phyloP scores from a whole-genome alignment of 139 green algal genomes.

The Micractinium conductrix region DNA sequence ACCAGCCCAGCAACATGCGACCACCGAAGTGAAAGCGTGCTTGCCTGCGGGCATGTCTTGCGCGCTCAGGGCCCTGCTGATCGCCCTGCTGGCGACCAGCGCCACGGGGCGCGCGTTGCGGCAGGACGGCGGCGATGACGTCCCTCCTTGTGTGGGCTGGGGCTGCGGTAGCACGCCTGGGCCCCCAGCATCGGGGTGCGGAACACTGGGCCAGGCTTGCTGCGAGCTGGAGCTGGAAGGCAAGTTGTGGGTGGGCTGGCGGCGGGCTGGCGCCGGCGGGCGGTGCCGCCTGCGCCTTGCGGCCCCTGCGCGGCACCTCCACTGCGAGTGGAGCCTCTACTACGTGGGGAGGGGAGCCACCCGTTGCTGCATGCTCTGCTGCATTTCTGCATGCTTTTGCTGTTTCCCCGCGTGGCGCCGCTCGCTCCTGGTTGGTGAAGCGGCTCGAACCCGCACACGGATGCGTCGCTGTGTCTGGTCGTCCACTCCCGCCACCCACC shows the following conservation, averaged over 20 bases:
- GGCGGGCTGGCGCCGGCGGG: background rate
- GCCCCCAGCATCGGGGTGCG: background rate
- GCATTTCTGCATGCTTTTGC: background rate
- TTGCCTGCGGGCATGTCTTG: too few relatives aligned
- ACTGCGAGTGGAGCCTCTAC: background rate
- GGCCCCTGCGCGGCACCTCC: background rate
- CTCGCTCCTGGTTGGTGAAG: too few relatives aligned
- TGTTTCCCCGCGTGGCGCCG: too few relatives aligned
- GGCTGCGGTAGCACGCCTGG: too few relatives aligned
- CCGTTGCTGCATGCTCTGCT: background rate
- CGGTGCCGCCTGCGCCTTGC: background rate
- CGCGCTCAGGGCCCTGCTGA: too few relatives aligned
- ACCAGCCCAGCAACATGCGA: too few relatives aligned
- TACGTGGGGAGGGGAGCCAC: background rate
- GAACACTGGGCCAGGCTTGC: background rate
- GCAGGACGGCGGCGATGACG: too few relatives aligned
- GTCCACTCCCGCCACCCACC: background rate
- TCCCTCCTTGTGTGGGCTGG: too few relatives aligned
- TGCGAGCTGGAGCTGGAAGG: slow-evolving; percentile 4
- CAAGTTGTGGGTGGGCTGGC: background rate
- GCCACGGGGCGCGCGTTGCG: too few relatives aligned
- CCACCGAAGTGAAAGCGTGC: too few relatives aligned
- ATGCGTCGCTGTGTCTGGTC: background rate
- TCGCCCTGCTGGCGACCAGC: too few relatives aligned
- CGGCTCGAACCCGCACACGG: too few relatives aligned